phyloP scores from a whole-genome alignment of 176 grass and related monocot species.

The Phoenix dactylifera region DNA sequence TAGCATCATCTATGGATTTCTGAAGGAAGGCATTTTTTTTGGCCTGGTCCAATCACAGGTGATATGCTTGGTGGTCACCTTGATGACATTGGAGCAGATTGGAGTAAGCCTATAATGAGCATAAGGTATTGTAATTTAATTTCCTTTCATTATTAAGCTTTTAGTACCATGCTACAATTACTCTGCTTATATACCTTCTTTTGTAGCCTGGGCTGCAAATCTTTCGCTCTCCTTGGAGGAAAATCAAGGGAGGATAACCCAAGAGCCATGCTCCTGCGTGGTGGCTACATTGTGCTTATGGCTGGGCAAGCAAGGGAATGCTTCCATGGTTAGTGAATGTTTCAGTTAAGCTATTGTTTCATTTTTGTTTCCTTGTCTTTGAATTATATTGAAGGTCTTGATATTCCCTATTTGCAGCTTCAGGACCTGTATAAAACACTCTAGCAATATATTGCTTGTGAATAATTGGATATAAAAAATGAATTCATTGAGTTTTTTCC shows the following conservation, averaged over 20 bases:
- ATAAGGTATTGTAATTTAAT: conserved; percentile 42
- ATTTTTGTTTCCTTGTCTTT: too few species aligned
- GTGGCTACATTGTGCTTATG: conserved; percentile 82
- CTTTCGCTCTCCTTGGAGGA: conserved; percentile 78
- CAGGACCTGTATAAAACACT: too few species aligned
- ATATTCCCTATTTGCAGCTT: too few species aligned
- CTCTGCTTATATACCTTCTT: not conserved
- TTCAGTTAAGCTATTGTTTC: not conserved
- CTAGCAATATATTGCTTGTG: too few species aligned
- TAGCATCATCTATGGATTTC: too few species aligned
- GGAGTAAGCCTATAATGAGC: conserved; percentile 89
- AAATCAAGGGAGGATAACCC: conserved; percentile 73
- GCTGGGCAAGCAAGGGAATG: conserved; percentile 65
- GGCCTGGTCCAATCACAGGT: conserved; percentile 17
- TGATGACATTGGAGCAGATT: conserved; percentile 96
- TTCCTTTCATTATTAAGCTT: not conserved
- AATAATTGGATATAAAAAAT: too few species aligned
- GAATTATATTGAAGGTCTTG: too few species aligned
- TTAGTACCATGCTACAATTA: not conserved
- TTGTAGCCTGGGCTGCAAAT: conserved; percentile 72
- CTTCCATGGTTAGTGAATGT: conserved; percentile 59
- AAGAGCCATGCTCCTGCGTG: conserved; percentile 60
- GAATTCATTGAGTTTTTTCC: too few species aligned
- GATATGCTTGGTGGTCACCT: conserved; percentile 94
- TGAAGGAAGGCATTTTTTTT: conserved; percentile 9